These are phyloP conservation scores for Fusarium temperatum DNA, from an alignment of 2,329 filamentous ascomycete genomes.

Conservation along the genomic window DNA sequence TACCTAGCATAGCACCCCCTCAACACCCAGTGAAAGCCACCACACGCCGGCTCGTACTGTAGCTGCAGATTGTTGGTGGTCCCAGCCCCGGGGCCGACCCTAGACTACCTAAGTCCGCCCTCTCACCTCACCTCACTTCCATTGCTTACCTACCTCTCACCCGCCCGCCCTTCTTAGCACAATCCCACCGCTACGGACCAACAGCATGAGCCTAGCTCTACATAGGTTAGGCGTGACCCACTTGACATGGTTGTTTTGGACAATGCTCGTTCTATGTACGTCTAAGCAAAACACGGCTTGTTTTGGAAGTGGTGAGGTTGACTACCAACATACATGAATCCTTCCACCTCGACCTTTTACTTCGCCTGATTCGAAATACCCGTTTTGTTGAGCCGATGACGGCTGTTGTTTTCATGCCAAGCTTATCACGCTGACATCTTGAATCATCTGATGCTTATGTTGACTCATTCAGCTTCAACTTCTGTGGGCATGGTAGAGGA, in stretches of 20 bases:
- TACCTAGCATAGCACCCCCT: not conserved
- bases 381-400: not conserved
- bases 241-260: constrained; percentile 1
- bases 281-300: constrained; percentile 30
- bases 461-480: not conserved
- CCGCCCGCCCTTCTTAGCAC: not conserved
- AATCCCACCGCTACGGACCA: constrained; percentile 36
- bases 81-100: constrained; percentile 37
- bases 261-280: constrained; percentile 18
- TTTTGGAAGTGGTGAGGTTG: constrained; percentile 10
- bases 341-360: constrained; percentile 13
- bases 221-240: constrained; percentile 14
- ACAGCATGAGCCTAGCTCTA: constrained; percentile 29
- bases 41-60: not conserved
- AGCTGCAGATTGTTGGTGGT: constrained; percentile 31
- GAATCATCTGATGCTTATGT: not conserved
- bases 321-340: constrained; percentile 28
- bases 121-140: constrained; percentile 15
- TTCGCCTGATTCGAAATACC: not conserved
- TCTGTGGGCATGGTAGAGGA: not conserved
- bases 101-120: constrained; percentile 24
- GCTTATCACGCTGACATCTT: not conserved
- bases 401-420: not conserved
- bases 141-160: not conserved
- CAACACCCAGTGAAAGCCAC: constrained; percentile 5